Conservation (phyloP, 192 early-diverging fungal species). For the Lobulomyces angularis region DNA sequence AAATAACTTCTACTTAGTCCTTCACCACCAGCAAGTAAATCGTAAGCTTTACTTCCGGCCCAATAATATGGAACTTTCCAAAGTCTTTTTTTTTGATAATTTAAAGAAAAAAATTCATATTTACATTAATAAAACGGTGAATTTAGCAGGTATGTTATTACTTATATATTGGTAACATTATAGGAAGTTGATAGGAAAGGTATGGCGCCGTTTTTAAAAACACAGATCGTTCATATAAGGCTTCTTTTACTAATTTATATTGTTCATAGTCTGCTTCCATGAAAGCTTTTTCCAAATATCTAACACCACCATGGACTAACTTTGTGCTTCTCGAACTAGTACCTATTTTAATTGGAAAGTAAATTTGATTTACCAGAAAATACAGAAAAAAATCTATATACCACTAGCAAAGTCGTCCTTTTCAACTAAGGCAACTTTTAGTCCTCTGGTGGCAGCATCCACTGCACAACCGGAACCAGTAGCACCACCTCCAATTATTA, state of each 20-base stretch:
- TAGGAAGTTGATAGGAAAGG: constrained; percentile 81
- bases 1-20: constrained; percentile 71
- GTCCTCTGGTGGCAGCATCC: constrained; percentile 84
- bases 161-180: constrained; percentile 88
- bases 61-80: constrained; percentile 97
- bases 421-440: constrained; percentile 89
- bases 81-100: constrained; percentile 41
- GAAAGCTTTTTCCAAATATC: constrained; percentile 94
- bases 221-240: constrained; percentile 84
- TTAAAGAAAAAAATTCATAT: background rate
- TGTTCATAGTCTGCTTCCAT: constrained; percentile 90
- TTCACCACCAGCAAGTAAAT: constrained; percentile 73
- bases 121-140: background rate
- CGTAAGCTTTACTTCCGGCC: constrained; percentile 86
- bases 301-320: constrained; percentile 91
- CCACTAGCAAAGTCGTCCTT: constrained; percentile 86
- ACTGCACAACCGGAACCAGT: constrained; percentile 83
- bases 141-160: constrained; percentile 19
- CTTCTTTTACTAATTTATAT: constrained; percentile 89
- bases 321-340: constrained; percentile 89
- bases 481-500: constrained; percentile 92
- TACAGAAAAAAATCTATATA: constrained; percentile 16
- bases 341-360: constrained; percentile 27
- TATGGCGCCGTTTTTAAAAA: constrained; percentile 96
- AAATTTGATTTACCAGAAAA: background rate